phyloP scores from a whole-genome alignment of 805 yeast species.

The Candida tammaniensis region DNA sequence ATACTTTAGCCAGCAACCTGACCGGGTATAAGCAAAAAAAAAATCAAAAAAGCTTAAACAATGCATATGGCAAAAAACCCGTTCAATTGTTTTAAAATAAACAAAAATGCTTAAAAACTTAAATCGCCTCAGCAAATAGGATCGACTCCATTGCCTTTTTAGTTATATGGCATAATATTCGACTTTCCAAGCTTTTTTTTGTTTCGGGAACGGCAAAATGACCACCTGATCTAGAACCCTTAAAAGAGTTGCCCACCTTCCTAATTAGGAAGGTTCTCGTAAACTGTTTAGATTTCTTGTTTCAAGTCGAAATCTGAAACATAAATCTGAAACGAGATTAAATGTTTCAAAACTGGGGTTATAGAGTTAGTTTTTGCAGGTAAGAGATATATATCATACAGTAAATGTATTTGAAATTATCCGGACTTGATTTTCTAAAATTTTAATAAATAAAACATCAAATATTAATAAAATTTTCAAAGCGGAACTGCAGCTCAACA shows the following conservation, averaged over 20 bases:
- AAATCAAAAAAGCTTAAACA: not conserved
- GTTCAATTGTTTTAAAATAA: constrained; percentile 8
- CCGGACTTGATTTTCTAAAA: no score
- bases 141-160: no score
- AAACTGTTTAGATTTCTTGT: constrained; percentile 1
- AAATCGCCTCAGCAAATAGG: no score
- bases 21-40: not conserved
- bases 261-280: constrained; percentile 1
- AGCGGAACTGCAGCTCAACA: no score
- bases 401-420: no score
- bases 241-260: not conserved
- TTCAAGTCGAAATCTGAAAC: constrained; percentile 11
- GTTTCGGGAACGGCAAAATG: no score
- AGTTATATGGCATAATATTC: no score
- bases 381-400: no score
- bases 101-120: no score
- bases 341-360: not conserved
- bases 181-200: no score
- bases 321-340: constrained; percentile 6
- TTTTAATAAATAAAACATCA: no score
- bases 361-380: not conserved
- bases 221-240: constrained; percentile 2
- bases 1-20: not conserved
- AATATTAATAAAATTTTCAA: no score
- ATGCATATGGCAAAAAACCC: constrained; percentile 3